Conservation (phyloP, 352 stramenopile genomes). For the Ophiocytium majus region DNA sequence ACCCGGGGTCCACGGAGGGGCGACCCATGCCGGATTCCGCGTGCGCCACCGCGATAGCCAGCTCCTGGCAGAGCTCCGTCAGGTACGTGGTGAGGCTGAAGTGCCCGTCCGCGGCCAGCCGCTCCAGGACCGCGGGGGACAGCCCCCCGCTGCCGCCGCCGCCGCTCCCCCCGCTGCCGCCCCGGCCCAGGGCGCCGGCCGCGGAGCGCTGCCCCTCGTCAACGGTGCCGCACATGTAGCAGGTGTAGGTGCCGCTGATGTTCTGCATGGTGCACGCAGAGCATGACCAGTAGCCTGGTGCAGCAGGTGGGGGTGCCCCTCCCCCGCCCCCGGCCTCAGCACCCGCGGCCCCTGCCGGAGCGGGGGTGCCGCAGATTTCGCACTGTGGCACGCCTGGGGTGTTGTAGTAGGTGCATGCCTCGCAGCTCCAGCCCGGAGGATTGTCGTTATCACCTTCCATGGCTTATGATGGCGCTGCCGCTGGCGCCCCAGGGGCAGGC, state of each 20-base stretch:
- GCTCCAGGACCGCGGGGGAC: constrained; percentile 33
- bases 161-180: constrained; percentile 15
- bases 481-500: too few relatives aligned
- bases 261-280: constrained; percentile 51
- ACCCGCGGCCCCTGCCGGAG: not conserved
- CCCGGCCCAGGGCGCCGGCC: not conserved
- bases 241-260: constrained; percentile 37
- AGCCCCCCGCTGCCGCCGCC: constrained; percentile 28
- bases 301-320: not conserved
- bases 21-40: constrained; percentile 43
- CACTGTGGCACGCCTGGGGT: constrained; percentile 20
- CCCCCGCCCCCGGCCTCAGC: constrained; percentile 1
- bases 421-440: constrained; percentile 2
- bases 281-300: constrained; percentile 46
- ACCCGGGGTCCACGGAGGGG: constrained; percentile 33
- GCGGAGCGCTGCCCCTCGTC: constrained; percentile 33
- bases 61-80: constrained; percentile 47
- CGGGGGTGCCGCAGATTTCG: constrained; percentile 49
- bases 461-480: not conserved
- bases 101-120: constrained; percentile 37
- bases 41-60: constrained; percentile 37
- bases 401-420: constrained; percentile 50
- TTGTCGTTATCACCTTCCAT: constrained; percentile 3
- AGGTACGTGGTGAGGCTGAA: constrained; percentile 46
- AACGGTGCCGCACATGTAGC: constrained; percentile 47